Conservation (phyloP, 2,329 filamentous ascomycete genomes). For the Penicillium sp. region DNA sequence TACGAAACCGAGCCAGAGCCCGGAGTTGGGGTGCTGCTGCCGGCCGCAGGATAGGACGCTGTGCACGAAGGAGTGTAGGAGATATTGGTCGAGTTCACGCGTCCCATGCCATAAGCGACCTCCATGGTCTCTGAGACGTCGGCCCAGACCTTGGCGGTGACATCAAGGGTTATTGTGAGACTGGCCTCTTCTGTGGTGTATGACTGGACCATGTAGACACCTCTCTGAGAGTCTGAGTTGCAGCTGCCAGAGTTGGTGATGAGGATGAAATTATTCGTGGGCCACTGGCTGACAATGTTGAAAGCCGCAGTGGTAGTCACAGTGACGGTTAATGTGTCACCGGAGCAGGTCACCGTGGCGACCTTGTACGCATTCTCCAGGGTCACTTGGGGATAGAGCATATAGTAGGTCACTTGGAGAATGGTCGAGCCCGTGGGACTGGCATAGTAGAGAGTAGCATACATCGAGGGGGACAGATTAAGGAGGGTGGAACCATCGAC, state of each 20-base stretch:
- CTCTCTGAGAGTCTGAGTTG: background rate
- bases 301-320: background rate
- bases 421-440: background rate
- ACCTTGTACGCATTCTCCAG: background rate
- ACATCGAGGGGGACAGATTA: background rate
- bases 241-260: background rate
- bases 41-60: background rate
- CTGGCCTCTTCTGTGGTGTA: background rate
- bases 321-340: background rate
- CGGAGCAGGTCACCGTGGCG: background rate
- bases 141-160: background rate
- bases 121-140: background rate
- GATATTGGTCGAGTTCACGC: background rate
- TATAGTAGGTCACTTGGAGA: background rate
- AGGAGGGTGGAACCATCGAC: background rate
- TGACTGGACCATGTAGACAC: background rate
- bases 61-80: background rate
- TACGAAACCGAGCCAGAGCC: background rate
- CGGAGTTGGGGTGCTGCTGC: background rate
- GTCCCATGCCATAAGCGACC: background rate
- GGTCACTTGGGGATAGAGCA: background rate
- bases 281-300: background rate
- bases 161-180: background rate
- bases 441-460: background rate
- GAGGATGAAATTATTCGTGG: background rate